phyloP scores from a whole-genome alignment of 2,329 filamentous ascomycete genomes.

The Ilyonectria mors-panacis region DNA sequence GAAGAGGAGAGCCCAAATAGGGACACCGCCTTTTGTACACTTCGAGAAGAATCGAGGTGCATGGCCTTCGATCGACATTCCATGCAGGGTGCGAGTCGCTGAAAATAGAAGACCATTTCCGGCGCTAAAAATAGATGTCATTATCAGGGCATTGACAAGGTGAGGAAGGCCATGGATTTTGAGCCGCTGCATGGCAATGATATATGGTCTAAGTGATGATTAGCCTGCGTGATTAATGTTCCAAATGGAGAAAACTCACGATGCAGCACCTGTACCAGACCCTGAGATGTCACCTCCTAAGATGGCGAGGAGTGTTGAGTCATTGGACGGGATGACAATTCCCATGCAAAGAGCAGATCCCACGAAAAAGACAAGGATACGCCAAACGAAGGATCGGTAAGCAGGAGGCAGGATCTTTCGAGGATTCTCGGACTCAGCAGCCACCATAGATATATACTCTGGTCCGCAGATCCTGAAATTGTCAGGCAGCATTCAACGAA shows the following conservation, averaged over 20 bases:
- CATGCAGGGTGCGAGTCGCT: conserved; percentile 23
- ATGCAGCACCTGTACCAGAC: conserved; percentile 23
- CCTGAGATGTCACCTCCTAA: conserved; percentile 18
- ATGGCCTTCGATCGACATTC: conserved; percentile 62
- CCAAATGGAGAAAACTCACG: conserved; percentile 5
- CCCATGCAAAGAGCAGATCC: conserved; percentile 58
- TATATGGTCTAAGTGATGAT: conserved; percentile 5
- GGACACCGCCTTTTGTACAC: conserved; percentile 24
- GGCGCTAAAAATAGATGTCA: conserved; percentile 63
- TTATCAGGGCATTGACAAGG: conserved; percentile 65
- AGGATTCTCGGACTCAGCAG: conserved; percentile 54
- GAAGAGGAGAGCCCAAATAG: conserved; percentile 24
- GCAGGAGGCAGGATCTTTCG: conserved; percentile 77
- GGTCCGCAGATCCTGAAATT: conserved; percentile 18
- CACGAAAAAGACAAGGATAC: conserved; percentile 80
- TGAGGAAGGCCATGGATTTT: conserved; percentile 61
- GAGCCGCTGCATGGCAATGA: conserved; percentile 26
- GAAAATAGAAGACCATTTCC: conserved; percentile 70
- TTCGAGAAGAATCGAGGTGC: conserved; percentile 47
- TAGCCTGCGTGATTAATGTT: background rate
- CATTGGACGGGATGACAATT: conserved; percentile 25
- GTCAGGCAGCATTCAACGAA: background rate
- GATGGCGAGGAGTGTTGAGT: conserved; percentile 14
- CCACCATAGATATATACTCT: conserved; percentile 29
- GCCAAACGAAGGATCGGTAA: conserved; percentile 80